phyloP scores from a whole-genome alignment of 805 yeast species.

The Starmerella apis region DNA sequence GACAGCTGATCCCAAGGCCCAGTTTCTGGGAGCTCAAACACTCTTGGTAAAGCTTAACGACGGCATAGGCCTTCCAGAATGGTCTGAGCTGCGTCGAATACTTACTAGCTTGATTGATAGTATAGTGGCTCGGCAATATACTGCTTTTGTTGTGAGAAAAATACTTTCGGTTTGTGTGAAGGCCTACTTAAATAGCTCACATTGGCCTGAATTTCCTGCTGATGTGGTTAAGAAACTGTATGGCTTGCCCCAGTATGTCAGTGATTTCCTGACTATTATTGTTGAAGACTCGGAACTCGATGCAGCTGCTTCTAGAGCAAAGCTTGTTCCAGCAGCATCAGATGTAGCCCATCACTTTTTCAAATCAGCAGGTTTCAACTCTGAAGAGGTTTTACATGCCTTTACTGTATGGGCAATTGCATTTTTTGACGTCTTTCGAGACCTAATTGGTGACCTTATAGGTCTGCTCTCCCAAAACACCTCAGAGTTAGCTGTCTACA shows the following conservation, averaged over 20 bases:
- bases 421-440: conserved; percentile 17
- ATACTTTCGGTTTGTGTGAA: conserved; percentile 46
- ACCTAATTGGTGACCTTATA: conserved; percentile 10
- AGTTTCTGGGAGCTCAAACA: conserved; percentile 75
- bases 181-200: conserved; percentile 34
- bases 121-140: conserved; percentile 2
- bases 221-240: conserved; percentile 20
- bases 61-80: conserved; percentile 13
- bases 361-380: background rate
- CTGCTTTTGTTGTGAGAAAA: conserved; percentile 45
- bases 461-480: background rate
- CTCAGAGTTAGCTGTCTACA: background rate
- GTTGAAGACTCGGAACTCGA: conserved; percentile 27
- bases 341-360: conserved; percentile 1
- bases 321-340: conserved; percentile 16
- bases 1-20: conserved; percentile 31
- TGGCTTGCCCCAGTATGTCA: conserved; percentile 11
- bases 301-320: conserved; percentile 13
- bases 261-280: conserved; percentile 26
- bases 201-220: conserved; percentile 34
- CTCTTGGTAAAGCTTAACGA: conserved; percentile 42
- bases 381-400: conserved; percentile 10
- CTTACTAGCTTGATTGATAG: background rate
- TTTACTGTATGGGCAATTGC: conserved; percentile 19
- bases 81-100: conserved; percentile 14